phyloP scores from a whole-genome alignment of 305 asterid genomes.

The Andrographis paniculata region DNA sequence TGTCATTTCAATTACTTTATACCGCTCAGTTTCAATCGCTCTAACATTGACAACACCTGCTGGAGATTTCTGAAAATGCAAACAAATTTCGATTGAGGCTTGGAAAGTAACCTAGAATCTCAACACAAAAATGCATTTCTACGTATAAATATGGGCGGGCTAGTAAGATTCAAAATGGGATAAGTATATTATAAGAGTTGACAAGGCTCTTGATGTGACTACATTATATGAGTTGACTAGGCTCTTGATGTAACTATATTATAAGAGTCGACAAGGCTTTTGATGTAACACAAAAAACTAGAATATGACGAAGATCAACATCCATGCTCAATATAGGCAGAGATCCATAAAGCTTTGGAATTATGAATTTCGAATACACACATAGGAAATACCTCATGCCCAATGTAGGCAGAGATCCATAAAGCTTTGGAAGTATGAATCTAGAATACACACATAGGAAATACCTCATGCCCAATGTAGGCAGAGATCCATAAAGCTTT shows the following conservation, averaged over 20 bases:
- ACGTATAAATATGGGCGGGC: constrained; percentile 9
- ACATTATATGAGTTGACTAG: too few relatives aligned
- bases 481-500: constrained; percentile 58
- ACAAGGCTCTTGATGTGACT: too few relatives aligned
- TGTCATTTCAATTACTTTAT: constrained; percentile 62
- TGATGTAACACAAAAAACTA: background rate
- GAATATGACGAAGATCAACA: constrained; percentile 4
- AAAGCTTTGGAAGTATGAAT: constrained; percentile 17
- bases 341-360: too few relatives aligned
- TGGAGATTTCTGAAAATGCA: constrained; percentile 57
- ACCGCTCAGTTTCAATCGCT: constrained; percentile 71
- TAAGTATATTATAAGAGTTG: background rate
- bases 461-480: constrained; percentile 87
- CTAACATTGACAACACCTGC: constrained; percentile 57
- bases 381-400: constrained; percentile 59
- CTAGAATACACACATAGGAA: constrained; percentile 7
- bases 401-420: constrained; percentile 81
- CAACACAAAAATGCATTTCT: constrained; percentile 7
- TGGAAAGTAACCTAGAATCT: constrained; percentile 11
- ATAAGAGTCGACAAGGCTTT: background rate
- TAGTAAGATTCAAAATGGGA: constrained; percentile 13
- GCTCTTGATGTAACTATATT: background rate
- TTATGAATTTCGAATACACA: background rate
- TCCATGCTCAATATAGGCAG: too few relatives aligned
- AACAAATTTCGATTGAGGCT: background rate